phyloP scores from a whole-genome alignment of 73 alveolate genomes.

The Stentor roeselii region DNA sequence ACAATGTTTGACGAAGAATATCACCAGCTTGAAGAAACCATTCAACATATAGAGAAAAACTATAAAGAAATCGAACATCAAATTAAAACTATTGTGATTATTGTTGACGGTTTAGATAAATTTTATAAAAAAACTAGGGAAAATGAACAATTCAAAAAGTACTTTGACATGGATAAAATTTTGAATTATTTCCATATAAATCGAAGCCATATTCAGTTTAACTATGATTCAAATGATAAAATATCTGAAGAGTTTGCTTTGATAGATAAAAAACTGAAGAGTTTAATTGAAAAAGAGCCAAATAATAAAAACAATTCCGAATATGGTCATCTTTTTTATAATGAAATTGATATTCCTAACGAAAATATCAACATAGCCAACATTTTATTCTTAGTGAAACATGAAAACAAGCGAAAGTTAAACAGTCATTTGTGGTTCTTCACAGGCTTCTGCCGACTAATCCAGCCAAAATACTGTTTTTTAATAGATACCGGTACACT shows the following conservation, averaged over 20 bases:
- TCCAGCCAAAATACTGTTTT: constrained; percentile 38
- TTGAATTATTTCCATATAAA: not conserved
- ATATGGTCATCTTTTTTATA: not conserved
- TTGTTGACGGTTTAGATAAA: not conserved
- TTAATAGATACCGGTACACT: constrained; percentile 51
- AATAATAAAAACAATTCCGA: not conserved
- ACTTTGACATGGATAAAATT: no score
- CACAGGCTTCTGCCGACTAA: constrained; percentile 32
- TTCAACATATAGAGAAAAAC: not conserved
- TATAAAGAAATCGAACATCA: not conserved
- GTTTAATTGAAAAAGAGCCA: not conserved
- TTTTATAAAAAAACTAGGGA: no score
- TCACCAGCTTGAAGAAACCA: not conserved
- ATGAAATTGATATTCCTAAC: not conserved
- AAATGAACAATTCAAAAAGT: not conserved
- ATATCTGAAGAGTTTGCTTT: not conserved
- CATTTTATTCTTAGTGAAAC: constrained; percentile 40
- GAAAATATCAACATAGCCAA: not conserved
- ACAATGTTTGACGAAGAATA: not conserved
- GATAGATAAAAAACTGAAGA: not conserved
- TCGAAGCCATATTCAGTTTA: not conserved
- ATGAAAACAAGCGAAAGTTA: constrained; percentile 50
- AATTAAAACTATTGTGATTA: not conserved
- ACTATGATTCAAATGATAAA: no score
- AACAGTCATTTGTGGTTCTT: constrained; percentile 50